Evolutionary conservation across 2,329 filamentous ascomycete genomes (phyloP).

Genomic region (Eurotiales sp.): DNA sequence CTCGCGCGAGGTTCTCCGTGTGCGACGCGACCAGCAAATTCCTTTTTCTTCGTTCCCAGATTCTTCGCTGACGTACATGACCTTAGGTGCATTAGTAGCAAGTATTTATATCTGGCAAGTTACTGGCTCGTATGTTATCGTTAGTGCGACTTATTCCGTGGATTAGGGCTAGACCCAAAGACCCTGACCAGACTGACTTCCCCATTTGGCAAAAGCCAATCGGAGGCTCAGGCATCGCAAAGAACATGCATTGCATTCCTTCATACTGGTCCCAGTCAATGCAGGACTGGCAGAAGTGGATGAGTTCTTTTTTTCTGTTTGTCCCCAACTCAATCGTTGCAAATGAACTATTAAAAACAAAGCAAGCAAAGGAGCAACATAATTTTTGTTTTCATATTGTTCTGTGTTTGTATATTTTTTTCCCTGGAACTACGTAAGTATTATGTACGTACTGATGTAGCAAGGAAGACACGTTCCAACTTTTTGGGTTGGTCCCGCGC

Average conservation of each 20-base stretch:
- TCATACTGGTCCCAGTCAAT: background rate
- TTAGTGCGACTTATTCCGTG: no score
- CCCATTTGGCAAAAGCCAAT: background rate
- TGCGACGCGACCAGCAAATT: no score
- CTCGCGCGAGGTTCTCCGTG: background rate
- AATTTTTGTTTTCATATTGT: background rate
- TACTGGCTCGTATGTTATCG: background rate
- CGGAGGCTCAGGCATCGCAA: constrained; percentile 1
- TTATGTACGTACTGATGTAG: background rate
- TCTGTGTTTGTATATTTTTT: background rate
- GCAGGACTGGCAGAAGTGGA: background rate
- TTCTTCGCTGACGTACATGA: background rate
- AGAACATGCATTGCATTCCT: background rate
- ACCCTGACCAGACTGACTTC: constrained; percentile 1
- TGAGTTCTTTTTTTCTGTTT: background rate
- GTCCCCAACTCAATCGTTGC: no score
- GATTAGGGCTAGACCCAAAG: background rate
- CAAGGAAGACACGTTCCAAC: background rate
- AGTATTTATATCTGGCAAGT: background rate
- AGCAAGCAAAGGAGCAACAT: background rate
- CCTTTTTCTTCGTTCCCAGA: background rate
- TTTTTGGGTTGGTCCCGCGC: constrained; percentile 1
- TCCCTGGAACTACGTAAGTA: background rate
- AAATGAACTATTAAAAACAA: background rate
- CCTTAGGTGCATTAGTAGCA: background rate